phyloP scores from a whole-genome alignment of 2,329 filamentous ascomycete genomes.

The Keithomyces neogunnii region DNA sequence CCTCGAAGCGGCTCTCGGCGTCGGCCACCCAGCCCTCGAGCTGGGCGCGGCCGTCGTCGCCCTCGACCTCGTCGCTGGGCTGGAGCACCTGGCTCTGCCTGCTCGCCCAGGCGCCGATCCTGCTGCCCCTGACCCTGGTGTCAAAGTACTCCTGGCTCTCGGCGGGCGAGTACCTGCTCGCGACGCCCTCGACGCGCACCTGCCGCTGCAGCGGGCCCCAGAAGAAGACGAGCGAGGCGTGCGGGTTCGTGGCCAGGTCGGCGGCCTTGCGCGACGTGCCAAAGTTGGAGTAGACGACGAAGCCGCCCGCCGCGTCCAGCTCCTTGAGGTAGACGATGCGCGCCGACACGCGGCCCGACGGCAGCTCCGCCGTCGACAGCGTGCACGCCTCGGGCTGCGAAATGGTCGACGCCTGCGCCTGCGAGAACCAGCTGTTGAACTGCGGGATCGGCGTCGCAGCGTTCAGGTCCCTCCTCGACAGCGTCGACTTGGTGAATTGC shows the following conservation, averaged over 20 bases:
- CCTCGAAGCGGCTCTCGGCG: slow-evolving; percentile 66
- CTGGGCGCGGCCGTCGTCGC: slow-evolving; percentile 61
- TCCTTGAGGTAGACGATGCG: slow-evolving; percentile 95
- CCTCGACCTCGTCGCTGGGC: slow-evolving; percentile 26
- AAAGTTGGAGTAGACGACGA: slow-evolving; percentile 92
- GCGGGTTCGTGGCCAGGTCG: slow-evolving; percentile 65
- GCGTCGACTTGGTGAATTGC: slow-evolving; percentile 61
- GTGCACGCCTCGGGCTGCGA: slow-evolving; percentile 82
- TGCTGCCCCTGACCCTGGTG: slow-evolving; percentile 65
- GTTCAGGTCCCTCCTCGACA: slow-evolving; percentile 54
- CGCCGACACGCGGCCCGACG: slow-evolving; percentile 74
- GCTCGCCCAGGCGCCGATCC: slow-evolving; percentile 90
- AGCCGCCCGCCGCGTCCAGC: slow-evolving; percentile 65
- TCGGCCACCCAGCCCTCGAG: slow-evolving; percentile 73
- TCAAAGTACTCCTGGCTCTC: slow-evolving; percentile 67
- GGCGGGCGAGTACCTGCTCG: slow-evolving; percentile 55
- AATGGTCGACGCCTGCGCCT: slow-evolving; percentile 52
- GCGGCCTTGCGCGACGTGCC: slow-evolving; percentile 62
- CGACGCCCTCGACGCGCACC: slow-evolving; percentile 76
- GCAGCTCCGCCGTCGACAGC: slow-evolving; percentile 75
- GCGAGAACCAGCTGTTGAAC: slow-evolving; percentile 84
- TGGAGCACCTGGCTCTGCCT: slow-evolving; percentile 72
- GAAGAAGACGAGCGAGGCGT: slow-evolving; percentile 81
- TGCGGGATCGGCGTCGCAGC: slow-evolving; percentile 62
- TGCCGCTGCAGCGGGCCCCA: slow-evolving; percentile 84